Base-by-base conservation (phyloP, 345 rosid species). In the Cardiospermum halicacabum region DNA sequence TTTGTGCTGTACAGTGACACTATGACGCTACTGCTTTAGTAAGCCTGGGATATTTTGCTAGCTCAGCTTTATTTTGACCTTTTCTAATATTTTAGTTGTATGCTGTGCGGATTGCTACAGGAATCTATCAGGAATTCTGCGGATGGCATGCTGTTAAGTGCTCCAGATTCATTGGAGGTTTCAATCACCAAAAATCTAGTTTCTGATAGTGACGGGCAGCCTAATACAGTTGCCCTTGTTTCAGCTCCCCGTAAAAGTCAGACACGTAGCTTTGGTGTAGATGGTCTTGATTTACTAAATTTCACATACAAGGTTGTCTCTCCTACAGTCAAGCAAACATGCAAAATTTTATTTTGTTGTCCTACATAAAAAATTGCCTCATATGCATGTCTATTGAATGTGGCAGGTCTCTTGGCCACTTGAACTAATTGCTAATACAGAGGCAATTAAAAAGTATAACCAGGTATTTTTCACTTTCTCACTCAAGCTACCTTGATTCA, bases 321-420 rank as follows among this genome's bases (percentile, higher is more conserved):
- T 59, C 57, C 61, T 19, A 39, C 22, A 24, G 21, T 63, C 57
- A 36, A 31, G 27, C 48, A 48, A 62, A 56, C 60, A 62, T 70
- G n/a, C 50, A 32, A 21, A 32, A 21, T 62, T 67, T 4, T 34
- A 11, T 65, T 47, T 34, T 61, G 60, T 60, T 45, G 15, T 68
- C 54, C 25, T 18, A 56, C 69, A 53, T 53, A 32, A 56, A 15
- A 26, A 54, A 39, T 70, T 56, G 37, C 53, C 49, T 58, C 53
- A 49, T 55, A 31, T 70, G 25, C 56, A 25, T 56, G 7, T 55
- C 62, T 21, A 40, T 31, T 61, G 66, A 24, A 3, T 67, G 43
- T 70, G 60, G 53, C 84, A 93, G 98, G 96, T 91, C 58, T 80
- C 97, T 67, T 94, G 99, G 99, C 99, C 99, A 10, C 96, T 94